phyloP scores from a whole-genome alignment of 2,329 filamentous ascomycete genomes.

The Trichophyton benhamiae region DNA sequence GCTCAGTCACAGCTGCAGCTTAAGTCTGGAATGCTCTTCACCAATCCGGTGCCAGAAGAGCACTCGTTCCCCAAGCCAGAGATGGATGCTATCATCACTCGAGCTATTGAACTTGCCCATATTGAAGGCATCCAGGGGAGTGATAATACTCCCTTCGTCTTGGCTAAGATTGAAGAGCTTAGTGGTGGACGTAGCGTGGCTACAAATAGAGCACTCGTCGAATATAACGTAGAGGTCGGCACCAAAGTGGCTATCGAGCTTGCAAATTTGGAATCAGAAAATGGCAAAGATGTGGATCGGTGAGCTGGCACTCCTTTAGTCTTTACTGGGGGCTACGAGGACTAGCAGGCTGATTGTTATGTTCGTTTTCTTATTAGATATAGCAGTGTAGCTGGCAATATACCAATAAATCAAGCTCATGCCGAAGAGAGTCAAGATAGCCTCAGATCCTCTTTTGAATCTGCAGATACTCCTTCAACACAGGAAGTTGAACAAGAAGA shows the following conservation, averaged over 20 bases:
- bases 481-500: conserved; percentile 10
- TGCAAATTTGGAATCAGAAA: conserved; percentile 39
- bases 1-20: conserved; percentile 63
- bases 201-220: conserved; percentile 61
- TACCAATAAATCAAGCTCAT: conserved; percentile 15
- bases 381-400: conserved; percentile 11
- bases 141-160: conserved; percentile 73
- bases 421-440: neutral
- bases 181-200: conserved; percentile 57
- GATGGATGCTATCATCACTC: conserved; percentile 57
- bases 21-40: conserved; percentile 70
- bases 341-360: conserved; percentile 23
- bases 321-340: conserved; percentile 1
- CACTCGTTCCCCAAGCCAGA: conserved; percentile 56
- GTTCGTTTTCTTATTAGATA: conserved; percentile 16
- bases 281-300: conserved; percentile 21
- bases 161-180: conserved; percentile 66
- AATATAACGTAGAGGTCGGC: conserved; percentile 54
- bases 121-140: conserved; percentile 57
- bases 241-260: conserved; percentile 54
- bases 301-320: conserved; percentile 25
- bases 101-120: conserved; percentile 53
- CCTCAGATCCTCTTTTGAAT: neutral
- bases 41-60: conserved; percentile 69
- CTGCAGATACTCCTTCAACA: neutral